Base-by-base conservation (phyloP, 192 early-diverging fungal species). In the Rhizophagus sp. region DNA sequence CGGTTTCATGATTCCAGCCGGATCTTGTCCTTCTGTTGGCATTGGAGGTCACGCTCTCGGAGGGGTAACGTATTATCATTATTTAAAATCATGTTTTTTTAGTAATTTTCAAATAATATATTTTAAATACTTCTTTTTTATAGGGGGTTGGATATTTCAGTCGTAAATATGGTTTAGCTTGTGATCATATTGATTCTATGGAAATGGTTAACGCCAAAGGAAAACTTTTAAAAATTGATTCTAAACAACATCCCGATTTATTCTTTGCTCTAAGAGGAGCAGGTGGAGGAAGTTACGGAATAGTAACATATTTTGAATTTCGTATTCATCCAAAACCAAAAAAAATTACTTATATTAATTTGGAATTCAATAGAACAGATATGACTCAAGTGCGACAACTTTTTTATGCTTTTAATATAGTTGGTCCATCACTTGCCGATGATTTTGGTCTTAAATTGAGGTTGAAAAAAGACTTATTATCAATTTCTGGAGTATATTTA, bases 211-310 rank as follows among this genome's bases (percentile, higher is more conserved):
- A 80, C 34, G 83, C 82, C 25, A 78, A 81, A n/a, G 89, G 90
- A 19, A 78, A 80, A 17, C 22, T 90, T 9, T 69, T 85, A 10
- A 61, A 61, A 8, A 8, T 39, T 39, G 0, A 8, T 39, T 8
- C 7, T 39, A 7, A 2, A 7, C 0, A 0, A 39, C 78, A 89
- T 69, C 11, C 75, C 2, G 90, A 92, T 79, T 68, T 92, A 17
- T 92, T 87, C 47, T 92, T 85, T 84, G 91, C 89, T 1, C 22
- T 91, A 13, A 66, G 89, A 30, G 91, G 90, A 15, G 91, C 84
- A 30, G 90, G 90, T 24, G 86, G 80, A 25, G 82, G 84, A 13
- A 81, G 63, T 13, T 87, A 66, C 69, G 86, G 81, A 15, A 33
- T 88, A 8, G 81, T 87, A 22, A 82, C 83, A 1, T 67, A 76